A percentile compares a stretch with the other conserved stretches of the same genome.
Conservation (phyloP, 768 basidiomycete species). For the Lentinula detonsa region DNA sequence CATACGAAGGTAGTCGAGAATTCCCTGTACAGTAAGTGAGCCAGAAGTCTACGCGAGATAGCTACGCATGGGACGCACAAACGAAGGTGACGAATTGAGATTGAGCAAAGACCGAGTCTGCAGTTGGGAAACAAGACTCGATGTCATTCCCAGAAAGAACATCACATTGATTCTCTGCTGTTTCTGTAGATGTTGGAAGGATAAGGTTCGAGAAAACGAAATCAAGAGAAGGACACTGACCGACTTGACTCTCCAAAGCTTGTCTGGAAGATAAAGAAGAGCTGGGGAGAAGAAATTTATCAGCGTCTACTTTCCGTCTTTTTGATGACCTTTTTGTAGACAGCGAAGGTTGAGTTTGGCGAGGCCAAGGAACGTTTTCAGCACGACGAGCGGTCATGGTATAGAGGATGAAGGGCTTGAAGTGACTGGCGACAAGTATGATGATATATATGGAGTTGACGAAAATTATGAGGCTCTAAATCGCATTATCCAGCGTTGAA, state of each 20-base stretch:
- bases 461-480: slow-evolving; percentile 17
- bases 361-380: slow-evolving; percentile 37
- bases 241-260: slow-evolving; percentile 25
- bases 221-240: slow-evolving; percentile 14
- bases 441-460: slow-evolving; percentile 13
- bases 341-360: slow-evolving; percentile 24
- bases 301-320: slow-evolving; percentile 21
- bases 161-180: slow-evolving; percentile 49
- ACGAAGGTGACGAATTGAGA: slow-evolving; percentile 72
- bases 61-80: slow-evolving; percentile 47
- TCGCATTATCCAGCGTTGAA: slow-evolving; percentile 23
- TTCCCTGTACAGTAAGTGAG: slow-evolving; percentile 51
- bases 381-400: slow-evolving; percentile 31
- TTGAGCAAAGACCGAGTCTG: slow-evolving; percentile 55
- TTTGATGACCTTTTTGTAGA: slow-evolving; percentile 18
- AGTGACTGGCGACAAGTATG: slow-evolving; percentile 13
- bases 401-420: slow-evolving; percentile 17
- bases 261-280: slow-evolving; percentile 29
- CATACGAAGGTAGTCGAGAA: slow-evolving; percentile 58
- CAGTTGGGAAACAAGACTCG: slow-evolving; percentile 71
- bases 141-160: slow-evolving; percentile 60
- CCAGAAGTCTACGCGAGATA: slow-evolving; percentile 10
- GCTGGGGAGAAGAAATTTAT: slow-evolving; percentile 10
- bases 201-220: slow-evolving; percentile 4
- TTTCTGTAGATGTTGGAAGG: slow-evolving; percentile 13